Conservation (phyloP, 2,329 filamentous ascomycete genomes). For the Trematosphaeria pertusa region DNA sequence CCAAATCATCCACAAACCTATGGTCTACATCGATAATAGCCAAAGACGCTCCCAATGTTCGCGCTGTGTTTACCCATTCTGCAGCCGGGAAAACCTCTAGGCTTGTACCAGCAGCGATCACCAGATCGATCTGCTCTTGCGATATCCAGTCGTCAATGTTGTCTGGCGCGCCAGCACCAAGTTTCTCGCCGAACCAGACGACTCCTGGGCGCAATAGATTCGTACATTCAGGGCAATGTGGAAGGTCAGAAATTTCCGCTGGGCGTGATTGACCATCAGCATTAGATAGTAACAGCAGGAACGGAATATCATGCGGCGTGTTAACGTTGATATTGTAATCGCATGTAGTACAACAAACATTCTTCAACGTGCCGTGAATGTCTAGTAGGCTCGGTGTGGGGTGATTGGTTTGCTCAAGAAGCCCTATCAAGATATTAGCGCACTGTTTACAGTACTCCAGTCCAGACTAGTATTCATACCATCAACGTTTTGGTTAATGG, state of each 20-base stretch:
- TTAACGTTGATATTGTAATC: slow-evolving; percentile 12
- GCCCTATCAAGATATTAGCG: slow-evolving; percentile 12
- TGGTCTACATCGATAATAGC: slow-evolving; percentile 14
- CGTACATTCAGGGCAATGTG: slow-evolving; percentile 15
- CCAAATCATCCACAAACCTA: slow-evolving; percentile 5
- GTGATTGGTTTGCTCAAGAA: slow-evolving; percentile 18
- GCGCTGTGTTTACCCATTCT: slow-evolving; percentile 14
- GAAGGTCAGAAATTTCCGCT: slow-evolving; percentile 12
- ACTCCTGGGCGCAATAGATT: slow-evolving; percentile 18
- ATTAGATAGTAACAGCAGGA: slow-evolving; percentile 7
- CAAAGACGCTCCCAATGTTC: slow-evolving; percentile 10
- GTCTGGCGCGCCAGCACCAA: slow-evolving; percentile 15
- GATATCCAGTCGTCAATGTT: slow-evolving; percentile 15
- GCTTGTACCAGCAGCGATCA: slow-evolving; percentile 19
- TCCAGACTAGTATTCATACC: slow-evolving; percentile 8
- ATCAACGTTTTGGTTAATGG: slow-evolving; percentile 21
- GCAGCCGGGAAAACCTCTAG: slow-evolving; percentile 20
- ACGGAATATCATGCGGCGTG: slow-evolving; percentile 13
- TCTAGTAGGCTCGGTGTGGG: slow-evolving; percentile 10
- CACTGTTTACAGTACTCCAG: background rate
- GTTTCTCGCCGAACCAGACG: slow-evolving; percentile 22
- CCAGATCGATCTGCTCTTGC: slow-evolving; percentile 11
- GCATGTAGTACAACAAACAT: slow-evolving; percentile 16
- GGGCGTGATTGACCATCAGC: background rate
- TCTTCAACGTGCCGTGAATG: slow-evolving; percentile 12